Percentiles rank a stretch among this genome's conserved stretches.
Evolutionary conservation across 1,284 basidiomycete species (phyloP).

Genomic region (Leccinum solheimii): DNA sequence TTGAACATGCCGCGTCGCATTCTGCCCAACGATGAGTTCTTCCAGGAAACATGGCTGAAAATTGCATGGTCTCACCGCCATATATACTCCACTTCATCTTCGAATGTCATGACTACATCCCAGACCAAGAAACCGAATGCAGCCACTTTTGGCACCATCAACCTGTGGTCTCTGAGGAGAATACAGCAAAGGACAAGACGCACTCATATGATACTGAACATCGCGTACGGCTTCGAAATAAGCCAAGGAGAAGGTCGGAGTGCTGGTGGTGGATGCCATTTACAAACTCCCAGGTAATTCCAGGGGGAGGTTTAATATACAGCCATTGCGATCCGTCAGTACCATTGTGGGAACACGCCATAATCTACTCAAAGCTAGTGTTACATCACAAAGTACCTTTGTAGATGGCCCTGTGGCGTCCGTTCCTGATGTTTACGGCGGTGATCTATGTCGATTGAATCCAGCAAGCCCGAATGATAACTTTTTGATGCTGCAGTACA

Average conservation of each 20-base stretch:
- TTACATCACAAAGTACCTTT: constrained; percentile 1
- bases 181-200: background rate
- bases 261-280: constrained; percentile 3
- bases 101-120: constrained; percentile 21
- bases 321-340: background rate
- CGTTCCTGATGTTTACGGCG: background rate
- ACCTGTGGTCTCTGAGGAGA: background rate
- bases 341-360: background rate
- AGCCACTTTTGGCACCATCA: constrained; percentile 15
- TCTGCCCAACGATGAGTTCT: constrained; percentile 1
- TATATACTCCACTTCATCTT: constrained; percentile 21
- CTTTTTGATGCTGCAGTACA: background rate
- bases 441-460: background rate
- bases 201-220: constrained; percentile 16
- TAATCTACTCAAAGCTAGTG: background rate
- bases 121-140: constrained; percentile 18
- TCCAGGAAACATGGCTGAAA: background rate
- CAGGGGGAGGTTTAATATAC: background rate
- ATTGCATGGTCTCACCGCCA: constrained; percentile 22
- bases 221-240: constrained; percentile 10
- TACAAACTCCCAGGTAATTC: background rate
- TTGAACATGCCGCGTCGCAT: constrained; percentile 20
- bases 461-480: background rate
- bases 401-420: background rate
- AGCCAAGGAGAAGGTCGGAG: constrained; percentile 6